Evolutionary conservation across 345 rosid genomes (phyloP), one percentile per base, ranked within the genome.

Genomic region (Melaleuca alternifolia): DNA sequence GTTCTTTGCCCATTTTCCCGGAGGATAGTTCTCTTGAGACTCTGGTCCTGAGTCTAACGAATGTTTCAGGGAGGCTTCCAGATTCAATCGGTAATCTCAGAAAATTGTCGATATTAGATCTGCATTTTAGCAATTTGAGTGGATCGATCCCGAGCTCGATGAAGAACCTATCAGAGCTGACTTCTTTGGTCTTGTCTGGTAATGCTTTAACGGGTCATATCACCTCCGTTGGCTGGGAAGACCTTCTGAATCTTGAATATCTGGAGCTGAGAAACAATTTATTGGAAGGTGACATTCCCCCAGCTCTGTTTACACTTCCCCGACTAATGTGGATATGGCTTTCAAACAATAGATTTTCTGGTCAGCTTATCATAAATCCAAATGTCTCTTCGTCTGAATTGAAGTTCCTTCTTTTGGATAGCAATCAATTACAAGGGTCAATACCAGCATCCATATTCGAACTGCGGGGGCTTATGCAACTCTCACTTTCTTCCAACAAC

Each of bases 401-500:
- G 13, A n/a, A n/a, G n/a, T 85, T 51, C 28, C 83, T 82, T 0
- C 76, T 94, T 81, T 90, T 94, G 87, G 82, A 89, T 11, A 82
- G 85, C 83, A 94, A 94, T 59, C 88, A 56, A 8, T 62, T 92
- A 1, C 87, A 84, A 81, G 94, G 95, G 44, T 23, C 76, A 10
- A 6, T 94, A 16, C 93, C 94, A 7, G 23, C 0, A 10, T 88
- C 85, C 1, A 2, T 92, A 6, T 90, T 87, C 37, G 23, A 87
- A 57, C 86, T 93, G 18, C 56, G 13, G 24, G 52, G 56, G 1
- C 93, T 92, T 1, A 54, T 1, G 0, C 1, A 59, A 7, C 91
- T 93, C 37, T 0, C 3, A 30, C 93, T 92, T 59, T 87, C 92
- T 75, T 91, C 18, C 62, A 93, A 94, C 88, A 93, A 88, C 14